These are phyloP conservation scores for Microbotryum intermedium DNA, from an alignment of 1,284 basidiomycete species.

Conservation along the genomic window DNA sequence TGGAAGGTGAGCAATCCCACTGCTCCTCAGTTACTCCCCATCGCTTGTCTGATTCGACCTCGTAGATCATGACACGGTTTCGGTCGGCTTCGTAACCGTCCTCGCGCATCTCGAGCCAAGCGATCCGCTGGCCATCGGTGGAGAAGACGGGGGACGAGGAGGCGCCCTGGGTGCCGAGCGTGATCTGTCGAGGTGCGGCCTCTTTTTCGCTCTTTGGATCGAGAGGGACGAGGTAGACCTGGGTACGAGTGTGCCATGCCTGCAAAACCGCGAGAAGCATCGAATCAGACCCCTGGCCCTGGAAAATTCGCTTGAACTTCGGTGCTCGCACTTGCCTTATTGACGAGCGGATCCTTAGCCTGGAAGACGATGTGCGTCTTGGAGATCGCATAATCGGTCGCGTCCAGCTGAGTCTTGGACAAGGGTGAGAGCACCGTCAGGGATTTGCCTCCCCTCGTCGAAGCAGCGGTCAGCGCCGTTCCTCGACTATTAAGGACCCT, in stretches of 20 bases:
- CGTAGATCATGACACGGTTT: conserved; percentile 61
- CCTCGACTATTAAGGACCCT: background rate
- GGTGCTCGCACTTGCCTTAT: conserved; percentile 25
- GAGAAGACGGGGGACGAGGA: conserved; percentile 59
- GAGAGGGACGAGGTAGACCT: conserved; percentile 48
- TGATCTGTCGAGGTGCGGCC: conserved; percentile 45
- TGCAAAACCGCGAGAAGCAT: conserved; percentile 31
- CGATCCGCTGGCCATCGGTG: conserved; percentile 52
- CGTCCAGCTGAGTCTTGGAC: conserved; percentile 39
- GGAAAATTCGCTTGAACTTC: no score
- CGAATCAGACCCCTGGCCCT: background rate
- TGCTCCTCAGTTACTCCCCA: conserved; percentile 57
- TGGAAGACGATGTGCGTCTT: conserved; percentile 64
- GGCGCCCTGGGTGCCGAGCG: conserved; percentile 73
- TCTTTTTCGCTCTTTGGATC: conserved; percentile 39
- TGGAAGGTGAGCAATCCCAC: conserved; percentile 71
- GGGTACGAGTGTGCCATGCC: conserved; percentile 70
- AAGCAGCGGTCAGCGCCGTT: conserved; percentile 43
- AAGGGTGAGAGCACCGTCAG: conserved; percentile 15
- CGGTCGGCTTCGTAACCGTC: conserved; percentile 72
- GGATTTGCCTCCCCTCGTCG: background rate
- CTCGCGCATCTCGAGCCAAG: conserved; percentile 74
- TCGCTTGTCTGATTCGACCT: conserved; percentile 51
- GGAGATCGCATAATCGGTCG: conserved; percentile 68
- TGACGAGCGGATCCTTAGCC: conserved; percentile 66